Evolutionary conservation across 495 filamentous ascomycete species (phyloP).

Genomic region (Geopyxis carbonaria): DNA sequence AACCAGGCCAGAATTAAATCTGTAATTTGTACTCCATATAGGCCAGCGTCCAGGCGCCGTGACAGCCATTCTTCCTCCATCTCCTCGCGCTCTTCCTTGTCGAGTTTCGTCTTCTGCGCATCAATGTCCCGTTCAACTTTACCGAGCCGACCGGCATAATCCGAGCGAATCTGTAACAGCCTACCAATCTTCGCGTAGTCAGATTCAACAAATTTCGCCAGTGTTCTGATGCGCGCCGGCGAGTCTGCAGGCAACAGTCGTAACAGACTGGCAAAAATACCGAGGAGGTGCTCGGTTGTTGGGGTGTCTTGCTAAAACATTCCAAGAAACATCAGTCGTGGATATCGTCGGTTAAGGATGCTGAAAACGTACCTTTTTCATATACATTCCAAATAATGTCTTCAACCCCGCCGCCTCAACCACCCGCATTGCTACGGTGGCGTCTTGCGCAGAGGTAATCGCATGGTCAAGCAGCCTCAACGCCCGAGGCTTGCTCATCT

Average conservation of each 20-base stretch:
- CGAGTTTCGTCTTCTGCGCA: slow-evolving; percentile 29
- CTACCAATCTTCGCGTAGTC: slow-evolving; percentile 71
- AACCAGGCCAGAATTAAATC: slow-evolving; percentile 88
- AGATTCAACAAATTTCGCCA: slow-evolving; percentile 92
- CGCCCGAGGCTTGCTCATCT: slow-evolving; percentile 59
- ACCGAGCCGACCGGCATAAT: slow-evolving; percentile 48
- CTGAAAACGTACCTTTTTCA: slow-evolving; percentile 50
- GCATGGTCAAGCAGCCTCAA: slow-evolving; percentile 76
- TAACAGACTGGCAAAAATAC: slow-evolving; percentile 73
- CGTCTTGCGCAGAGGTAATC: slow-evolving; percentile 33
- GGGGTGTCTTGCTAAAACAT: slow-evolving; percentile 39
- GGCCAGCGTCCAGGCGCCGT: slow-evolving; percentile 63
- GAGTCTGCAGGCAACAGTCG: slow-evolving; percentile 64
- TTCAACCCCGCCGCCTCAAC: slow-evolving; percentile 77
- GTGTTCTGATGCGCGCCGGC: slow-evolving; percentile 56
- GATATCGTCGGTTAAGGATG: background rate
- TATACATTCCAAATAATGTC: slow-evolving; percentile 69
- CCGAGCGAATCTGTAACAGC: slow-evolving; percentile 50
- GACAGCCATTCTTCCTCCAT: slow-evolving; percentile 67
- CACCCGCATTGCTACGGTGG: slow-evolving; percentile 41
- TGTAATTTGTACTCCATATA: slow-evolving; percentile 72
- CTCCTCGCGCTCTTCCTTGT: slow-evolving; percentile 31
- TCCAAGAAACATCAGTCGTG: background rate
- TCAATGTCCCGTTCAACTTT: slow-evolving; percentile 51
- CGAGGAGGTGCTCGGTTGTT: slow-evolving; percentile 68